phyloP scores from a whole-genome alignment of 495 filamentous ascomycete genomes.

The Aspergillus carlsbadensis region DNA sequence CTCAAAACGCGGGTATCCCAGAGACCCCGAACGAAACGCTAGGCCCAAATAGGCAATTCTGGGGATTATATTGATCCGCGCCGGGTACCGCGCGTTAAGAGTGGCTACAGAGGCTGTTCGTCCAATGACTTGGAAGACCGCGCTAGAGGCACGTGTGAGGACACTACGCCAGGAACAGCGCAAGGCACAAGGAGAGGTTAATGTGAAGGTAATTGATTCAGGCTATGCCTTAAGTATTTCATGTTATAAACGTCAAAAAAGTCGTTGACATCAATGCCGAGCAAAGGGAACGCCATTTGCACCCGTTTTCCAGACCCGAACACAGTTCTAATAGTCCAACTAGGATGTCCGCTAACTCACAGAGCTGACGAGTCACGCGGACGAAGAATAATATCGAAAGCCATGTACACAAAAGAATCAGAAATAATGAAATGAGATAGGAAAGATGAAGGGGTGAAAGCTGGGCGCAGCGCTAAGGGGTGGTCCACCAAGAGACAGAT shows the following conservation, averaged over 20 bases:
- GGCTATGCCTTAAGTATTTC: conserved; percentile 27
- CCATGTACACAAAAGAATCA: conserved; percentile 46
- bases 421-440: conserved; percentile 20
- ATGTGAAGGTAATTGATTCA: conserved; percentile 13
- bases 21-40: conserved; percentile 45
- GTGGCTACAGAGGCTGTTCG: neutral
- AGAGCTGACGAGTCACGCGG: conserved; percentile 22
- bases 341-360: conserved; percentile 35
- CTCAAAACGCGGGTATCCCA: conserved; percentile 39
- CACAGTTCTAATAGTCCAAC: conserved; percentile 50
- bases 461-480: conserved; percentile 12
- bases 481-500: conserved; percentile 24
- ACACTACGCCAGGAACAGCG: neutral
- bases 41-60: conserved; percentile 35
- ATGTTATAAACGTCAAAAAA: conserved; percentile 32
- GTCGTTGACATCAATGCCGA: conserved; percentile 38
- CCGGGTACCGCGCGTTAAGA: conserved; percentile 21
- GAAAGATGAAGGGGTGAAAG: conserved; percentile 19
- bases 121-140: neutral
- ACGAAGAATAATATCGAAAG: conserved; percentile 40
- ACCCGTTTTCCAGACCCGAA: conserved; percentile 52
- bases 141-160: conserved; percentile 3
- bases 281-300: conserved; percentile 49
- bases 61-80: conserved; percentile 29
- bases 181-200: neutral